Percentiles rank a stretch among this genome's conserved stretches.
Evolutionary conservation across 2,329 filamentous ascomycete species (phyloP).

Genomic region (Scytalidium sp.): DNA sequence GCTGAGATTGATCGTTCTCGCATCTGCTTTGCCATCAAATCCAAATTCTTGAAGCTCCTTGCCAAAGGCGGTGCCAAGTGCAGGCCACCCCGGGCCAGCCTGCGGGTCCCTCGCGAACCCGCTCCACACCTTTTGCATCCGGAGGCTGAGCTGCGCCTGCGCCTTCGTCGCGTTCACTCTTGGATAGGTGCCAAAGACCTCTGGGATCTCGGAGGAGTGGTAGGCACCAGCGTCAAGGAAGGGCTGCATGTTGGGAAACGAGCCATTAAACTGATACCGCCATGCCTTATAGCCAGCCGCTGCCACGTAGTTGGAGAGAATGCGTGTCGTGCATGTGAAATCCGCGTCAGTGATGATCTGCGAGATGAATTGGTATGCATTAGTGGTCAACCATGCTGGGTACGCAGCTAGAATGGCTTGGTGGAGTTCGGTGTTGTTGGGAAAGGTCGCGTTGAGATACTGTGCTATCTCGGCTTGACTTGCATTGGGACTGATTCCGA

Average conservation of each 20-base stretch:
- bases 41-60: too few relatives aligned
- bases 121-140: conserved; percentile 27
- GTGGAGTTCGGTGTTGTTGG: too few relatives aligned
- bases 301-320: not conserved
- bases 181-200: conserved; percentile 7
- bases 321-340: conserved; percentile 1
- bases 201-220: conserved; percentile 8
- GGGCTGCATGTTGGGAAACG: conserved; percentile 6
- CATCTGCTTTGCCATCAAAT: too few relatives aligned
- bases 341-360: conserved; percentile 10
- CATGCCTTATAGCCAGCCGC: conserved; percentile 3
- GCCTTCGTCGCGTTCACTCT: too few relatives aligned
- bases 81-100: conserved; percentile 26
- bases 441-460: too few relatives aligned
- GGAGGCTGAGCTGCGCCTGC: too few relatives aligned
- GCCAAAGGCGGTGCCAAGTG: too few relatives aligned
- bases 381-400: too few relatives aligned
- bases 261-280: conserved; percentile 6
- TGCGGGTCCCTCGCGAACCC: conserved; percentile 30
- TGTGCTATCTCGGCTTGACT: too few relatives aligned
- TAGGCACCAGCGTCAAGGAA: conserved; percentile 1
- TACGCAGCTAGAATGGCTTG: too few relatives aligned
- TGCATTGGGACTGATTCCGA: too few relatives aligned
- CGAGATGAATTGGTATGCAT: conserved; percentile 3
- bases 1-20: too few relatives aligned